These are phyloP conservation scores for Magnusiomyces suaveolens DNA, from an alignment of 1,139 yeast genomes.

Conservation along the genomic window DNA sequence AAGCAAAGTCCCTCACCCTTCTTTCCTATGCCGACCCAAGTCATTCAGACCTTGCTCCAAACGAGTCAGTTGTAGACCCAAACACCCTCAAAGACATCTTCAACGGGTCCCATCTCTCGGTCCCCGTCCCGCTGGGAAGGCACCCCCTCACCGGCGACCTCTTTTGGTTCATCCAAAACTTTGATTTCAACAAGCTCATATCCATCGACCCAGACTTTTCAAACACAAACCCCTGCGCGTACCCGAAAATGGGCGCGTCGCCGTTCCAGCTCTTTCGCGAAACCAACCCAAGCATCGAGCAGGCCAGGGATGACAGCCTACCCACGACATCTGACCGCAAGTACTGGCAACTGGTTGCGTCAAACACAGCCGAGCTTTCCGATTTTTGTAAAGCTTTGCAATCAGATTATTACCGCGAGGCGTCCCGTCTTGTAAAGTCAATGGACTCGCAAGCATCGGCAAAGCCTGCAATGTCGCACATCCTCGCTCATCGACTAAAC, in stretches of 20 bases:
- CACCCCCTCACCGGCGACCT: not conserved
- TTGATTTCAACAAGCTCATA: not conserved
- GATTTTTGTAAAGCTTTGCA: not conserved
- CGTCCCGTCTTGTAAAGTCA: not conserved
- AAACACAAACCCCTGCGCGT: not conserved
- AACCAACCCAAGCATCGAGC: not conserved
- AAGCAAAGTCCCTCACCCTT: not conserved
- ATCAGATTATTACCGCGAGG: not conserved
- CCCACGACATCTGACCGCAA: not conserved
- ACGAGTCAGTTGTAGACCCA: not conserved
- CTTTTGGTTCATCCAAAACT: not conserved
- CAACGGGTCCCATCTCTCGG: not conserved
- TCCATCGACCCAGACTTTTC: not conserved
- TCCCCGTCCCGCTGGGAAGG: not conserved
- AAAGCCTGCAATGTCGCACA: too few relatives aligned
- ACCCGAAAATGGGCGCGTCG: not conserved
- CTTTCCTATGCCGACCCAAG: not conserved
- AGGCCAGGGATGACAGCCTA: not conserved
- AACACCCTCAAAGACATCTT: not conserved
- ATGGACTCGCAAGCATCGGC: too few relatives aligned
- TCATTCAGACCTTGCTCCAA: not conserved
- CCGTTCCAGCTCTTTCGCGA: not conserved
- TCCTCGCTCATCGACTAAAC: too few relatives aligned
- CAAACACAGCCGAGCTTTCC: not conserved
- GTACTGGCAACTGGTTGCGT: not conserved